phyloP scores from a whole-genome alignment of 768 basidiomycete species.

The Cantharellus anzutake region DNA sequence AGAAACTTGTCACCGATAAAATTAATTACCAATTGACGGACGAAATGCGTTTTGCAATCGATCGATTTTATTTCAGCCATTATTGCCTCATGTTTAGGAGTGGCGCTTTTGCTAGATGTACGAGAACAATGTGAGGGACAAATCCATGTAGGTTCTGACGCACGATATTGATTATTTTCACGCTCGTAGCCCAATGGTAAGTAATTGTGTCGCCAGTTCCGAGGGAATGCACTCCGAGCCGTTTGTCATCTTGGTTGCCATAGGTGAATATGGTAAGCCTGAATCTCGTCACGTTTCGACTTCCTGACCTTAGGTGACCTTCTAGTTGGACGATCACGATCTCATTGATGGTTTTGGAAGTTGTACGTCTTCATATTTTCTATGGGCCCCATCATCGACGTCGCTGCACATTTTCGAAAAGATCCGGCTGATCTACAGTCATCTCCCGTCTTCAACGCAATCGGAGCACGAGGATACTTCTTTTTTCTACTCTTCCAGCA shows the following conservation, averaged over 20 bases:
- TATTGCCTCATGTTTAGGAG: constrained; percentile 75
- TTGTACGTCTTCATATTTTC: constrained; percentile 75
- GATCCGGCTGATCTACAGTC: constrained; percentile 10
- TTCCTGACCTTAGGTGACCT: background rate
- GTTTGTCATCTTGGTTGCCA: too few relatives aligned
- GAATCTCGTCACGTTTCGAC: too few relatives aligned
- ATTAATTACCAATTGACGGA: constrained; percentile 38
- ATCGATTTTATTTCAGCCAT: constrained; percentile 73
- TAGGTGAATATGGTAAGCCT: too few relatives aligned
- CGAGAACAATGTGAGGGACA: constrained; percentile 62
- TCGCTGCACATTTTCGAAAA: constrained; percentile 45
- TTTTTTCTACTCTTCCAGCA: constrained; percentile 91
- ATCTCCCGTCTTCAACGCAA: constrained; percentile 22
- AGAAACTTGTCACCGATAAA: constrained; percentile 39
- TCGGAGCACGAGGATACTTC: constrained; percentile 76
- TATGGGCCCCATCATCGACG: background rate
- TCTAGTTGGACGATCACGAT: constrained; percentile 19
- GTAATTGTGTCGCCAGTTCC: too few relatives aligned
- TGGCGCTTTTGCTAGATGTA: constrained; percentile 81
- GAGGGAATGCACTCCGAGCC: too few relatives aligned
- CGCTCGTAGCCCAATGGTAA: too few relatives aligned
- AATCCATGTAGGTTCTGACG: background rate
- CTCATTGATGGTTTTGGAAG: constrained; percentile 71
- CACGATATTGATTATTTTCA: background rate
- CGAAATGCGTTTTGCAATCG: constrained; percentile 57